These are phyloP conservation scores for Mycena latifolia DNA, from an alignment of 768 basidiomycete species.

Conservation along the genomic window DNA sequence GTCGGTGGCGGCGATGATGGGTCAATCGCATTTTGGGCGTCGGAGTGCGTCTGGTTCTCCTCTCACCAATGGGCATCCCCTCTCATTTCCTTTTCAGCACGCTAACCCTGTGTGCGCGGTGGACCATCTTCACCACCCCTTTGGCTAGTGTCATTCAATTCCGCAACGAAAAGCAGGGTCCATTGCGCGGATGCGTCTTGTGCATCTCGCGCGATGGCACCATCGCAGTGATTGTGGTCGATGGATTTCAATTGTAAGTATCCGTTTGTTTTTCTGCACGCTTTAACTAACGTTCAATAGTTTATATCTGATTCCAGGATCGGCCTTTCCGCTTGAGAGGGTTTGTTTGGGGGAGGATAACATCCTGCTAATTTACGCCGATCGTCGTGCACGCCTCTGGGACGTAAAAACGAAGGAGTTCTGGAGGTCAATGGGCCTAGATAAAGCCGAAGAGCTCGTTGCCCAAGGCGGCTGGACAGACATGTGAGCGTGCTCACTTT, in stretches of 20 bases:
- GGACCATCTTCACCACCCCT: slow-evolving; percentile 79
- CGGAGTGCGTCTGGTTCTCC: slow-evolving; percentile 58
- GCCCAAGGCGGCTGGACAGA: slow-evolving; percentile 80
- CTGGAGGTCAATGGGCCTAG: slow-evolving; percentile 81
- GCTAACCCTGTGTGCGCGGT: slow-evolving; percentile 74
- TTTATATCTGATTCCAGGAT: slow-evolving; percentile 85
- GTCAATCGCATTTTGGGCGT: slow-evolving; percentile 79
- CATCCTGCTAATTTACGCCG: slow-evolving; percentile 80
- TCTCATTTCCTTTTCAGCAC: slow-evolving; percentile 54
- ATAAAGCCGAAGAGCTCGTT: slow-evolving; percentile 84
- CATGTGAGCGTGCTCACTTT: slow-evolving; percentile 58
- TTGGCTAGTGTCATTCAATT: slow-evolving; percentile 71
- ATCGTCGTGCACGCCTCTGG: slow-evolving; percentile 88
- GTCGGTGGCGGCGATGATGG: slow-evolving; percentile 87
- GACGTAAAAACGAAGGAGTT: slow-evolving; percentile 87
- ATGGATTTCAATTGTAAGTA: slow-evolving; percentile 83
- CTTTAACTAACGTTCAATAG: slow-evolving; percentile 52
- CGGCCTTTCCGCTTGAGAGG: slow-evolving; percentile 71
- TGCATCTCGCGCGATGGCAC: slow-evolving; percentile 86
- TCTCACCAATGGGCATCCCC: background rate
- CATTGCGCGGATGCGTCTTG: slow-evolving; percentile 75
- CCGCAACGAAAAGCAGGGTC: slow-evolving; percentile 61
- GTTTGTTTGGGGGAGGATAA: slow-evolving; percentile 78
- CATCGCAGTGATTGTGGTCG: slow-evolving; percentile 81
- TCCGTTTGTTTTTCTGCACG: background rate